Base-by-base conservation (phyloP, 331 rosid species). In the Rhamnella rubrinervis region DNA sequence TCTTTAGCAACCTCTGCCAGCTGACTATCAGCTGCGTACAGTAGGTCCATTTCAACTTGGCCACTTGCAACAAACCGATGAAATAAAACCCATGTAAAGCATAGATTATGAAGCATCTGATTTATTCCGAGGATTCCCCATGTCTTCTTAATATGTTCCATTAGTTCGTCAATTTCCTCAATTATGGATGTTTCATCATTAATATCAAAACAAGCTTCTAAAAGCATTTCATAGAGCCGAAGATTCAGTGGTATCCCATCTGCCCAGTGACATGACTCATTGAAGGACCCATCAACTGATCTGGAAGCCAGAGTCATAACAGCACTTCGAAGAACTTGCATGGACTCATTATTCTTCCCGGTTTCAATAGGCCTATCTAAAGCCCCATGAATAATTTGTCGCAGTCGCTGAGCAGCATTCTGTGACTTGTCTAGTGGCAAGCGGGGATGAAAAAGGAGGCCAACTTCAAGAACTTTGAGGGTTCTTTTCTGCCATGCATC, bases 61-160 rank as follows among this genome's bases (percentile, higher is more conserved):
- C 97, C 96, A 60, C 96, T 91, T 72, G 81, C 87, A 64, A 95
- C 93, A 76, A 85, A 95, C 51, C 86, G 83, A 74, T 87, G 90
- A 85, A 95, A 95, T 68, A 95, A 84, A 82, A 89, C 87, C 98
- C 98, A 95, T 0, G 96, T 83, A 77, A 95, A 95, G 76, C 97
- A 89, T 67, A 89, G 82, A 74, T 87, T 91, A 72, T 95, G 98
- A 65, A 91, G 78, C 81, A 75, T 77, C 69, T 89, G 97, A 64
- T 87, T 87, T 66, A 95, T 74, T 75, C 98, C 93, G 57, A 95
- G 97, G 72, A 91, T 83, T 70, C 76, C 72, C 98, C 98, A 95
- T 61, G 98, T 95, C 91, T 95, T 95, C 87, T 95, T 95, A 59
- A 87, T 83, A 76, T 91, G 92, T 65, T 95, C 96, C 83, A 95